Evolutionary conservation across 768 basidiomycete species (phyloP).

Genomic region (Galerina marginata): DNA sequence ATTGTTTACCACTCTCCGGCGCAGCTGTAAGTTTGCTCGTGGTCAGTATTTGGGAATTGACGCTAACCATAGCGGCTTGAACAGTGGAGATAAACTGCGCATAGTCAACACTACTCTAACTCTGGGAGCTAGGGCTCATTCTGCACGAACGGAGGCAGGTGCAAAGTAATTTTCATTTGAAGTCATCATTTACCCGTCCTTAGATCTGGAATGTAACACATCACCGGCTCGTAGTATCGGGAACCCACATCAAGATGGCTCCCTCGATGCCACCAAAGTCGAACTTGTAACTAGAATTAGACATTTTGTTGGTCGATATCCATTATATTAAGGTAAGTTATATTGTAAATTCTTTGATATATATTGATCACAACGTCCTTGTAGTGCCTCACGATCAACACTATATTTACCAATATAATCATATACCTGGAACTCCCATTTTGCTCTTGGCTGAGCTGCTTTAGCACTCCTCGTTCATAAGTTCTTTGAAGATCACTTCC

Average conservation of each 20-base stretch:
- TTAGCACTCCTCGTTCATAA: too few species aligned
- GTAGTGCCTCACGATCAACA: too few species aligned
- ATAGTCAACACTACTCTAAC: slow-evolving; percentile 58
- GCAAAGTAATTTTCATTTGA: neutral
- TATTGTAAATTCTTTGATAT: too few species aligned
- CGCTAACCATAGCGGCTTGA: neutral
- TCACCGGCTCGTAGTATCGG: slow-evolving; percentile 58
- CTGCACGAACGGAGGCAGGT: slow-evolving; percentile 56
- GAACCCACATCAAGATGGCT: slow-evolving; percentile 60
- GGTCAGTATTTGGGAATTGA: too few species aligned
- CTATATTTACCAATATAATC: too few species aligned
- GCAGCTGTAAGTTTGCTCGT: slow-evolving; percentile 14
- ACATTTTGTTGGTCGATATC: too few species aligned
- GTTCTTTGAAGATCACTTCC: too few species aligned
- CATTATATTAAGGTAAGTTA: too few species aligned
- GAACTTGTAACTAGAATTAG: slow-evolving; percentile 4
- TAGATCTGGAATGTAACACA: slow-evolving; percentile 64
- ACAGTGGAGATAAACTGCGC: slow-evolving; percentile 54
- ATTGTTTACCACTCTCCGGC: slow-evolving; percentile 50
- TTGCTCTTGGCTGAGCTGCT: too few species aligned
- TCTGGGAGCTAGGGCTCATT: slow-evolving; percentile 50
- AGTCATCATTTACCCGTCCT: neutral
- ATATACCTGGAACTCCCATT: too few species aligned
- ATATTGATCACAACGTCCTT: too few species aligned
- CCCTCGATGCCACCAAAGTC: slow-evolving; percentile 38